Evolutionary conservation across 192 early-diverging fungal genomes (phyloP), one percentile per base, ranked within the genome.

Genomic region (Coemansia sp.): DNA sequence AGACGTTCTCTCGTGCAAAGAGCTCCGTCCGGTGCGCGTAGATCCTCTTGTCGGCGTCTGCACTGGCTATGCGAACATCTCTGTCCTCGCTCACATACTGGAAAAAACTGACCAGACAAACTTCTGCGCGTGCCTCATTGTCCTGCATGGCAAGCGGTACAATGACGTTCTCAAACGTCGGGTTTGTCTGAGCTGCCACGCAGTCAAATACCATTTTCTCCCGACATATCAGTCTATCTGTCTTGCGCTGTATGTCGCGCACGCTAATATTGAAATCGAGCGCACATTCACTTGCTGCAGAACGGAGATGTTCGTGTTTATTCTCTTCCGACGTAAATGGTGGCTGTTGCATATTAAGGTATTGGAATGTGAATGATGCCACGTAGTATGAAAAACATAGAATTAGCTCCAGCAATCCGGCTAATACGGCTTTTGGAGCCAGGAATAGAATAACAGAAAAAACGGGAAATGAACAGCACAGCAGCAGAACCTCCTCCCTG

Each of bases 61-160:
- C 75, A 10, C 87, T 80, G 32, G 90, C 88, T 12, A 87, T 85
- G 42, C 88, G 87, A 4, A 89, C 73, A 32, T 60, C 74, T 56
- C 84, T 83, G 52, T 89, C 80, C 6, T 67, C 22, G 59, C 66
- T 71, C 16, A 71, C 64, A 47, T 65, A 59, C 19, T 69, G 56
- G 1, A 79, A 42, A 18, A 54, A 55, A 1, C 41, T 46, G n/a
- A 61, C 41, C 8, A 62, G 42, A 13, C 16, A 45, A 15, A 52
- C 36, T 19, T 65, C 54, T 4, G 63, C 16, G 36, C 61, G 61
- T 12, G 61, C 12, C 18, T 69, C 65, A 60, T 73, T 78, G 18
- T 68, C 58, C 1, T 42, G 49, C 26, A 16, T 66, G 18, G 76
- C 76, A n/a, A 78, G 41, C 1, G 76, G 71, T 0, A 72, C 47